Percentiles rank a stretch among this genome's conserved stretches.
phyloP scores from a whole-genome alignment of 1,284 basidiomycete species.

The Porodaedalea pini region DNA sequence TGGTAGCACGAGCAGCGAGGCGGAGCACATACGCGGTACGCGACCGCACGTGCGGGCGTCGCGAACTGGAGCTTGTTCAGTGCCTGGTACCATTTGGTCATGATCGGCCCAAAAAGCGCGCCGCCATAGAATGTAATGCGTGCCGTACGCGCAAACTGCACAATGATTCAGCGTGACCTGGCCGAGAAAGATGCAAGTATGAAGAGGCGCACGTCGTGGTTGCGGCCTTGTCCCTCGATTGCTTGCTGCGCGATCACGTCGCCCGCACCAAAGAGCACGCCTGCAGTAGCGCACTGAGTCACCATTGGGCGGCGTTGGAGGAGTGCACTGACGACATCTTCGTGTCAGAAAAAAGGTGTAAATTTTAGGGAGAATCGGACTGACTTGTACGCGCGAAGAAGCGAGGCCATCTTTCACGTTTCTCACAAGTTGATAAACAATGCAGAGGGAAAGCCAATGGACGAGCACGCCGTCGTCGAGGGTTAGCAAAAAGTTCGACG shows the following conservation, averaged over 20 bases:
- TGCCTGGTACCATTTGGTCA: constrained; percentile 70
- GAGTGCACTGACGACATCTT: constrained; percentile 44
- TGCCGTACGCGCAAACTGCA: constrained; percentile 65
- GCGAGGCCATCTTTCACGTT: constrained; percentile 36
- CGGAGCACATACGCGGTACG: constrained; percentile 50
- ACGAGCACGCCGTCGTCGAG: too few relatives aligned
- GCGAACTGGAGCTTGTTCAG: constrained; percentile 62
- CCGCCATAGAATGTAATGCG: constrained; percentile 75
- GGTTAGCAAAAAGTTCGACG: neutral
- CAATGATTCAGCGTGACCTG: neutral
- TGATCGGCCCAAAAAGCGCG: constrained; percentile 63
- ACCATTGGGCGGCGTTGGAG: constrained; percentile 63
- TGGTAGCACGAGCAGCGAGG: neutral
- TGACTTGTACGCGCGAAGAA: constrained; percentile 53
- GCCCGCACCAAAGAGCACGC: constrained; percentile 70
- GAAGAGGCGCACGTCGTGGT: constrained; percentile 60
- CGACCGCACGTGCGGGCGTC: constrained; percentile 50
- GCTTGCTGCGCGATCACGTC: constrained; percentile 82
- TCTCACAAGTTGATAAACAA: neutral
- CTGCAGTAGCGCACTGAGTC: constrained; percentile 63
- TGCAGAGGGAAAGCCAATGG: too few relatives aligned
- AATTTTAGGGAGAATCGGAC: constrained; percentile 18
- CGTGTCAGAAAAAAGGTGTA: neutral
- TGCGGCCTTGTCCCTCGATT: constrained; percentile 61
- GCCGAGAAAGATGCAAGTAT: neutral